phyloP scores from a whole-genome alignment of 257 asterid species.

The Solanum chaucha region DNA sequence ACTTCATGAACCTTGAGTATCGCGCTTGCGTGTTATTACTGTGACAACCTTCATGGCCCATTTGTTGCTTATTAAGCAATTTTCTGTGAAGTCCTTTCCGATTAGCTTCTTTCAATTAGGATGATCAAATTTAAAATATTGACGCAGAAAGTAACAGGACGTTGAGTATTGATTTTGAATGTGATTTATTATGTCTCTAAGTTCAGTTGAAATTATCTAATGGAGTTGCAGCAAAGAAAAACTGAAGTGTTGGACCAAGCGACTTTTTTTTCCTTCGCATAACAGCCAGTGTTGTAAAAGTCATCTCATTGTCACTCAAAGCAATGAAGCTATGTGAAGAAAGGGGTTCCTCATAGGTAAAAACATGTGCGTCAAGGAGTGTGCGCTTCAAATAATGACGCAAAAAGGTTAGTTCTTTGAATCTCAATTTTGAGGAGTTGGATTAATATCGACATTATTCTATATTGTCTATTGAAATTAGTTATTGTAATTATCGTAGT shows the following conservation, averaged over 20 bases:
- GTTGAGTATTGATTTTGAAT: not conserved
- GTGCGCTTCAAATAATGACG: not conserved
- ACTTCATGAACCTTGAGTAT: conserved; percentile 5
- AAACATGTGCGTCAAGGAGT: not conserved
- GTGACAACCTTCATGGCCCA: conserved; percentile 23
- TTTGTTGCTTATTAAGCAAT: conserved; percentile 26
- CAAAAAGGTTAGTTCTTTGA: not conserved
- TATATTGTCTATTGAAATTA: no score
- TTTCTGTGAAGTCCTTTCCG: conserved; percentile 53
- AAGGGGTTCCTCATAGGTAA: not conserved
- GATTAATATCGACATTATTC: not conserved
- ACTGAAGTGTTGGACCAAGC: no score
- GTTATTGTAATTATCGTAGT: no score
- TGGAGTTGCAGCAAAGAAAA: not conserved
- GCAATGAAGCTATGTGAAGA: not conserved
- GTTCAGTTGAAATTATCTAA: not conserved
- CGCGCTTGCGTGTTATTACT: conserved; percentile 60
- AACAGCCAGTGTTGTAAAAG: not conserved
- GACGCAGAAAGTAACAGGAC: not conserved
- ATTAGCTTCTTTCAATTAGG: conserved; percentile 41
- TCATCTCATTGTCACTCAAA: not conserved
- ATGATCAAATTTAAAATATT: not conserved
- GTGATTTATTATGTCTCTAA: not conserved
- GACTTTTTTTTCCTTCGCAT: not conserved
- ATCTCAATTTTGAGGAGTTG: not conserved